These are phyloP conservation scores for Fusarium sp. DNA, from an alignment of 2,329 filamentous ascomycete genomes.

Conservation along the genomic window DNA sequence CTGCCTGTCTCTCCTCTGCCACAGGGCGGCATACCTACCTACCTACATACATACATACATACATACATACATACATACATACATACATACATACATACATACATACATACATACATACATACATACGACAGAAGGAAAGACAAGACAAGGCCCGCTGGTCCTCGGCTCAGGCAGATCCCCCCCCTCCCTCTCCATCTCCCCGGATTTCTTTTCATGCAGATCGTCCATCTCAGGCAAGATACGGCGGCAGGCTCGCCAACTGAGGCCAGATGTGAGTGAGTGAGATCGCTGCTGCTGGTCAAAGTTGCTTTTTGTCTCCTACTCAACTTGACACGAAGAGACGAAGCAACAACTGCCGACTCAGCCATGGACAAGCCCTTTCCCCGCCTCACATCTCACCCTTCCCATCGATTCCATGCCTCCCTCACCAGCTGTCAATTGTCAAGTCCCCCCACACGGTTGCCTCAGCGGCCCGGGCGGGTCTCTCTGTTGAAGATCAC, in stretches of 20 bases:
- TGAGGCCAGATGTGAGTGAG: constrained; percentile 14
- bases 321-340: neutral
- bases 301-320: constrained; percentile 6
- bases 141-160: constrained; percentile 11
- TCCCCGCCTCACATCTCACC: neutral
- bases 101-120: neutral
- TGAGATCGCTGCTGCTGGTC: constrained; percentile 2
- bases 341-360: neutral
- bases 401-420: neutral
- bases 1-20: constrained; percentile 12
- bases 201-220: constrained; percentile 35
- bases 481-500: constrained; percentile 28
- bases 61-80: no score
- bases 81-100: no score
- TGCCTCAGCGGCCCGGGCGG: constrained; percentile 19
- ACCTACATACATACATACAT: no score
- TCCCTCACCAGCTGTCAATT: constrained; percentile 7
- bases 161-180: constrained; percentile 20
- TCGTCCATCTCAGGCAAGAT: constrained; percentile 20
- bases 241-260: constrained; percentile 27
- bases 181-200: constrained; percentile 28
- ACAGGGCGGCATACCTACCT: neutral
- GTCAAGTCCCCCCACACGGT: constrained; percentile 22
- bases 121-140: constrained; percentile 1
- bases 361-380: neutral